These are phyloP conservation scores for Penicillium subrubescens DNA, from an alignment of 495 filamentous ascomycete species.

Conservation along the genomic window DNA sequence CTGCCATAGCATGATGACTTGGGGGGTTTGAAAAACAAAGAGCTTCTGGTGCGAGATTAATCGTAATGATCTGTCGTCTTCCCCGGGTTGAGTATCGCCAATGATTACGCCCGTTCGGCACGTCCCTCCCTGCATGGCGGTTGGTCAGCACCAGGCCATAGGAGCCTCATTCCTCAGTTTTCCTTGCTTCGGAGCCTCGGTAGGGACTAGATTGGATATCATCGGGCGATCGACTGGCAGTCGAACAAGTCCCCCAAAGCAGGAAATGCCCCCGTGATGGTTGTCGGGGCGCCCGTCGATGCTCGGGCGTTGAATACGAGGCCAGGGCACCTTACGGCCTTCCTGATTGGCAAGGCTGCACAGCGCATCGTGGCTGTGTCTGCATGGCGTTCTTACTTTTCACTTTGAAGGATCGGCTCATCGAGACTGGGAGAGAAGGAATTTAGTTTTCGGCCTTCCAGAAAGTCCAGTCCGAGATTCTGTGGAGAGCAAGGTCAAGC, in stretches of 20 bases:
- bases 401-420: no score
- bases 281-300: constrained; percentile 7
- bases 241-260: not conserved
- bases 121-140: not conserved
- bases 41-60: not conserved
- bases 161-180: constrained; percentile 27
- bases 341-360: constrained; percentile 20
- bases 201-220: constrained; percentile 7
- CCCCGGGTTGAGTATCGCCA: constrained; percentile 1
- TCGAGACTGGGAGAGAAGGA: no score
- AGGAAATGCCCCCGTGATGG: constrained; percentile 15
- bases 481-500: not conserved
- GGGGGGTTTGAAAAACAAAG: constrained; percentile 2
- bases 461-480: not conserved
- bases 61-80: not conserved
- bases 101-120: not conserved
- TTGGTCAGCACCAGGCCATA: constrained; percentile 23
- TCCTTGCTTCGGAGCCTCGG: constrained; percentile 1
- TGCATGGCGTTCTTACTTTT: not conserved
- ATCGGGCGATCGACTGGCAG: not conserved
- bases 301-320: constrained; percentile 26
- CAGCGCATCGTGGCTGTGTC: constrained; percentile 19
- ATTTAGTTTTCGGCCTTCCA: not conserved
- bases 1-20: not conserved
- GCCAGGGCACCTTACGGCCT: constrained; percentile 5